Evolutionary conservation across 1,139 yeast genomes (phyloP).

Genomic region (Pichia sp.): DNA sequence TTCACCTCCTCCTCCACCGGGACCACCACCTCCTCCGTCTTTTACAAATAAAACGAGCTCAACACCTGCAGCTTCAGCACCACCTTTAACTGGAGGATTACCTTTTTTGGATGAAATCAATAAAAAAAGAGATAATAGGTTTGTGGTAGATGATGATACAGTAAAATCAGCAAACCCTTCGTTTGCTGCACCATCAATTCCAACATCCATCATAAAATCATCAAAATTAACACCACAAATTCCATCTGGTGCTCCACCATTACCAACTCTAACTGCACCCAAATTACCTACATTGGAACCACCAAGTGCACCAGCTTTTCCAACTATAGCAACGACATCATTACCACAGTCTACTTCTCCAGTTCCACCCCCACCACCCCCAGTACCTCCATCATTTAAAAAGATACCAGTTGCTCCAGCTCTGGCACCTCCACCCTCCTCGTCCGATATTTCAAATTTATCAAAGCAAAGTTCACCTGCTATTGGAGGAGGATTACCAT

Average conservation of each 20-base stretch:
- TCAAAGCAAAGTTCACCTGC: conserved; percentile 12
- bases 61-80: neutral
- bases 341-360: conserved; percentile 2
- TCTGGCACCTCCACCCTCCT: conserved; percentile 18
- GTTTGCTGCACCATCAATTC: conserved; percentile 15
- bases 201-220: neutral
- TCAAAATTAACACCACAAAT: conserved; percentile 17
- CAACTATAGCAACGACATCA: conserved; percentile 18
- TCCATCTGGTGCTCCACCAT: conserved; percentile 18
- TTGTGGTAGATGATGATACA: conserved; percentile 37
- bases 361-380: conserved; percentile 5
- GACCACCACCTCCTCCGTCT: conserved; percentile 16
- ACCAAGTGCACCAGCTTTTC: conserved; percentile 18
- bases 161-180: conserved; percentile 20
- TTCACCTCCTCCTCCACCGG: conserved; percentile 7
- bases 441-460: conserved; percentile 3
- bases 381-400: conserved; percentile 7
- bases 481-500: conserved; percentile 36
- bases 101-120: conserved; percentile 54
- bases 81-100: conserved; percentile 31
- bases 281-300: conserved; percentile 20
- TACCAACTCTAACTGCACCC: conserved; percentile 25
- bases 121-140: conserved; percentile 46
- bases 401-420: conserved; percentile 20
- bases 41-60: neutral